Evolutionary conservation across 1,284 basidiomycete genomes (phyloP), one percentile per base, ranked within the genome.

Genomic region (Pholiota adiposa): DNA sequence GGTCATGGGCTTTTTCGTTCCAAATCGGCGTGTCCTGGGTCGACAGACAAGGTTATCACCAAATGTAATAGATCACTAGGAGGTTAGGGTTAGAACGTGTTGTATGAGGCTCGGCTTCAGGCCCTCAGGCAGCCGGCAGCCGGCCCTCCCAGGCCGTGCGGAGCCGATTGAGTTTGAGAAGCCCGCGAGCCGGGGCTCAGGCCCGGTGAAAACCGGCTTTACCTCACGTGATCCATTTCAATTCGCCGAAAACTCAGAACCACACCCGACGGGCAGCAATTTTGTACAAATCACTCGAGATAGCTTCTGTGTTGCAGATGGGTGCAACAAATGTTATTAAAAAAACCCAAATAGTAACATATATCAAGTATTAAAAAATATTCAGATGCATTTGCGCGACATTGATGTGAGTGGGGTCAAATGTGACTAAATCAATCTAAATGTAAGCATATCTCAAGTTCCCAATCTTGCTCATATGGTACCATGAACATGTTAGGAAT

Each of bases 341-440:
- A 52, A 52, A 33, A 51, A 51, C 49, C 38, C 31, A 44, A 57
- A 51, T 27, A 31, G 51, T 29, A 57, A 29, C 25, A 57, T 44
- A 43, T 40, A 34, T 57, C 34, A 44, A 31, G 40, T n/a, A 51
- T 57, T 29, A 36, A 21, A 51, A 41, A 51, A 57, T 33, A 43
- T 57, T 57, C 44, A 14, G 56, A 51, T 29, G 25, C 25, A 51
- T 57, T 57, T 57, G 56, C 48, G 18, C 49, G 19, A 41, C 48
- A 51, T 44, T 51, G 49, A 57, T 40, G 38, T 23, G 55, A 50
- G 34, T 27, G 33, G 38, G 21, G 52, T 8, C 41, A 57, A 52
- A 56, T 60, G 34, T 51, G 48, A 60, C 34, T 50, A 56, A 60
- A 60, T 60, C 50, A 49, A 56, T 60, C 54, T 60, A 60, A 60